Evolutionary conservation across 2,329 filamentous ascomycete genomes (phyloP).

Genomic region (Ophidiomyces ophidiicola): DNA sequence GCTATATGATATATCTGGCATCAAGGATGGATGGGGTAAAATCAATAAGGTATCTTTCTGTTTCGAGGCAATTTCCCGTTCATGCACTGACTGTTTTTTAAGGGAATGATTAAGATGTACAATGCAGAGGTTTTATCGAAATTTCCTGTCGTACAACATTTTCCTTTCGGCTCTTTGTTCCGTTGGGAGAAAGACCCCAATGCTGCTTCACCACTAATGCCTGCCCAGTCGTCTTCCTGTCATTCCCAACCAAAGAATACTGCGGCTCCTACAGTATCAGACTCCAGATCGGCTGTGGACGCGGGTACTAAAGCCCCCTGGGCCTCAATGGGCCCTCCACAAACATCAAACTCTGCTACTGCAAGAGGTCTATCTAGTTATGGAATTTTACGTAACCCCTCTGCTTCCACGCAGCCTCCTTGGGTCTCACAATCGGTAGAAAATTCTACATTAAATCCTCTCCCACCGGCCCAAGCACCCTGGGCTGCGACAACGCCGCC

Average conservation of each 20-base stretch:
- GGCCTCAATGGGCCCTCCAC: conserved; percentile 16
- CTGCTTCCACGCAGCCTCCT: conserved; percentile 26
- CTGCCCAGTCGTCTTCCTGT: conserved; percentile 40
- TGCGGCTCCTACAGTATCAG: conserved; percentile 7
- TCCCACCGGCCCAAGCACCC: conserved; percentile 5
- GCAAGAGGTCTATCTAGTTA: neutral
- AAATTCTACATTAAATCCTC: neutral
- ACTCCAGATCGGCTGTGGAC: conserved; percentile 14
- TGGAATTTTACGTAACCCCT: conserved; percentile 1
- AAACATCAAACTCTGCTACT: neutral
- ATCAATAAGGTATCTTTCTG: conserved; percentile 60
- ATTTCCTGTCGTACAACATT: conserved; percentile 97
- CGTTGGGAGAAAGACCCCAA: conserved; percentile 59
- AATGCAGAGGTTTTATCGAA: conserved; percentile 92
- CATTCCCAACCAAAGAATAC: conserved; percentile 4
- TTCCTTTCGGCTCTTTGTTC: conserved; percentile 69
- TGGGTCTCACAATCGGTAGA: conserved; percentile 24
- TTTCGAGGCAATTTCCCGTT: neutral
- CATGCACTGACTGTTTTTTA: conserved; percentile 9
- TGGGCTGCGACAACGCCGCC: neutral
- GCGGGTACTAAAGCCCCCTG: conserved; percentile 28
- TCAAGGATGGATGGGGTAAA: conserved; percentile 91
- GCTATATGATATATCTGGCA: conserved; percentile 84
- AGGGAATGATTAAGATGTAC: conserved; percentile 99
- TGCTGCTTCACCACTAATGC: conserved; percentile 39